Base-by-base conservation (phyloP, 129 eudicot genomes). In the Artemisia annua region DNA sequence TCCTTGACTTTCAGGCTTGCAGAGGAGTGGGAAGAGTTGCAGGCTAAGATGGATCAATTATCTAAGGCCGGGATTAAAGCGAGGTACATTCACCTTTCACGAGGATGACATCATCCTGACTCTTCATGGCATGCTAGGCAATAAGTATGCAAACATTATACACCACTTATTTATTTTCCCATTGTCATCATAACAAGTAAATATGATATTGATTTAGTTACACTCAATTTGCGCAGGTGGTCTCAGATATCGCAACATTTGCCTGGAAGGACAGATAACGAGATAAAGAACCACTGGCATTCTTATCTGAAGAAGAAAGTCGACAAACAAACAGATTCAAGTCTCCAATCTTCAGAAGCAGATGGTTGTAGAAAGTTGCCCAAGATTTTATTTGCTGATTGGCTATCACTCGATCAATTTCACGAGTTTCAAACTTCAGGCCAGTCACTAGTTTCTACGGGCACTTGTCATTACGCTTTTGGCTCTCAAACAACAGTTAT, bases 21-120 rank as follows among this genome's bases (percentile, higher is more conserved):
- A 89, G 63, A 83, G 98, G 66, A 89, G 80, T 16, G 98, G 98
- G 15, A 92, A 92, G 84, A 92, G 98, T 71, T 92, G 98, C 81
- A 85, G 96, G 75, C 81, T 92, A 76, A 83, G 98, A 79, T 92
- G 98, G 96, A 80, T 92, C 63, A 92, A 92, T 81, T 89, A 92
- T 71, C 75, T 89, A 15, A 71, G 96, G 35, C 96, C 98, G n/a
- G 98, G 96, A 46, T 78, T 92, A 61, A 92, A 89, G 75, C 58
- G 91, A 66, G 98, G 87, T 16, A 39, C 78, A 3, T 85, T 92
- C 70, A 87, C 81, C 11, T 11, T 15, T 28, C 84, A 83, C 48
- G 98, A 92, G 68, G 95, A 87, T 73, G 85, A 87, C 5, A 75
- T 66, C 30, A 71, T 92, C 46, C 58, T 85, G 39, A 56, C 78